These are phyloP conservation scores for Elymus sibiricus DNA, from an alignment of 176 grass and related monocot species.

Conservation along the genomic window DNA sequence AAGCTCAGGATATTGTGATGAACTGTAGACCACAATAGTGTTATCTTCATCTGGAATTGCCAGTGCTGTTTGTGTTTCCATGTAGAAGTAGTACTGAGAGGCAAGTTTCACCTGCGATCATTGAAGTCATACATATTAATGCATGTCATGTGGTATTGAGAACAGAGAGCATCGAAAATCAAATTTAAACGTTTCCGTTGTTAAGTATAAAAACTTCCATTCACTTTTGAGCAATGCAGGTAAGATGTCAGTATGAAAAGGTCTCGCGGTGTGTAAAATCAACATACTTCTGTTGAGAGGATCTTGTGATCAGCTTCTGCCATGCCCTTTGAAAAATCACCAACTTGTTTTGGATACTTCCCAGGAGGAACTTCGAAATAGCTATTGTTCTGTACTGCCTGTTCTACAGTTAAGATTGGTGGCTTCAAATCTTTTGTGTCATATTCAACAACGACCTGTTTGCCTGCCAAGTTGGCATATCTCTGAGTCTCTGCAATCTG, in stretches of 20 bases:
- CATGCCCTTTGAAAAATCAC: constrained; percentile 67
- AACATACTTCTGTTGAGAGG: constrained; percentile 50
- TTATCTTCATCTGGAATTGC: constrained; percentile 77
- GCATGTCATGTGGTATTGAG: background rate
- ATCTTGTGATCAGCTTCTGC: constrained; percentile 72
- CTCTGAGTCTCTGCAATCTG: constrained; percentile 82
- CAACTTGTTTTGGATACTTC: constrained; percentile 49
- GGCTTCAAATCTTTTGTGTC: constrained; percentile 41
- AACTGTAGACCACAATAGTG: constrained; percentile 58
- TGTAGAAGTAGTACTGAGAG: constrained; percentile 75
- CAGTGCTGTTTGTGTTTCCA: constrained; percentile 71
- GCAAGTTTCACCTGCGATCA: constrained; percentile 63
- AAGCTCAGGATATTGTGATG: constrained; percentile 47
- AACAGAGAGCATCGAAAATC: background rate
- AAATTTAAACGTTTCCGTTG: background rate
- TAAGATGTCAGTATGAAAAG: background rate
- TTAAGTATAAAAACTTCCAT: background rate
- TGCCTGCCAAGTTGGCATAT: constrained; percentile 67
- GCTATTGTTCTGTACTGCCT: constrained; percentile 58
- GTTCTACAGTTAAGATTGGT: constrained; percentile 64
- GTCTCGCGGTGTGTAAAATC: background rate
- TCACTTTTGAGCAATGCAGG: background rate
- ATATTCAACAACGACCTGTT: constrained; percentile 63
- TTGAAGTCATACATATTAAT: background rate
- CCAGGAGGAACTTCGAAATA: constrained; percentile 43